Conservation (phyloP, 2,329 filamentous ascomycete species). For the Neocatenulostroma microsporum region DNA sequence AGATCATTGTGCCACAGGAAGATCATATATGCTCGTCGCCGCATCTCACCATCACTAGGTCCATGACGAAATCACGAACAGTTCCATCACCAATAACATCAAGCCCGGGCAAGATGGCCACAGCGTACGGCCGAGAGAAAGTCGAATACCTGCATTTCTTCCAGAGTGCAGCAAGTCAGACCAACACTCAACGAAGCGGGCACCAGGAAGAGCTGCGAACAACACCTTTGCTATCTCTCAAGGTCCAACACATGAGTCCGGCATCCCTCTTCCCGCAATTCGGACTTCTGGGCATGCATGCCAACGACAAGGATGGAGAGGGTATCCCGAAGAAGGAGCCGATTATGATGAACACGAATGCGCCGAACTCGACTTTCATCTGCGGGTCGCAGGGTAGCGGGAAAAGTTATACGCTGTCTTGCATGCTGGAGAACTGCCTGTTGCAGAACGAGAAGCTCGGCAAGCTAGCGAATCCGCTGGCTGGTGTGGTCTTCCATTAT, state of each 20-base stretch:
- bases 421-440: conserved; percentile 54
- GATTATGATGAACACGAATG: conserved; percentile 46
- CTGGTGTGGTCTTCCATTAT: conserved; percentile 45
- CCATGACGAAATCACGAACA: not conserved
- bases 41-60: too few relatives aligned
- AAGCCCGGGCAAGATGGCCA: conserved; percentile 1
- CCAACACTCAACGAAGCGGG: not conserved
- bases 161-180: not conserved
- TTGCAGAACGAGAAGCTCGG: conserved; percentile 37
- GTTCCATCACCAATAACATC: too few relatives aligned
- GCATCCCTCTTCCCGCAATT: conserved; percentile 19
- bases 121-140: conserved; percentile 5
- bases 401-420: conserved; percentile 54
- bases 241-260: too few relatives aligned
- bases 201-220: conserved; percentile 13
- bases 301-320: conserved; percentile 11
- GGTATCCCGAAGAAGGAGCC: conserved; percentile 15
- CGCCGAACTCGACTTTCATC: conserved; percentile 53
- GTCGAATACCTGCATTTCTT: conserved; percentile 1
- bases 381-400: conserved; percentile 57
- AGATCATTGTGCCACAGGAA: too few relatives aligned
- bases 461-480: conserved; percentile 42
- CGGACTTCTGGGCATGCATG: conserved; percentile 20
- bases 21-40: too few relatives aligned
- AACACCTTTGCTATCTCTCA: conserved; percentile 21